These are phyloP conservation scores for Erythrophleum fordii DNA, from an alignment of 306 rosid genomes.

Conservation along the genomic window DNA sequence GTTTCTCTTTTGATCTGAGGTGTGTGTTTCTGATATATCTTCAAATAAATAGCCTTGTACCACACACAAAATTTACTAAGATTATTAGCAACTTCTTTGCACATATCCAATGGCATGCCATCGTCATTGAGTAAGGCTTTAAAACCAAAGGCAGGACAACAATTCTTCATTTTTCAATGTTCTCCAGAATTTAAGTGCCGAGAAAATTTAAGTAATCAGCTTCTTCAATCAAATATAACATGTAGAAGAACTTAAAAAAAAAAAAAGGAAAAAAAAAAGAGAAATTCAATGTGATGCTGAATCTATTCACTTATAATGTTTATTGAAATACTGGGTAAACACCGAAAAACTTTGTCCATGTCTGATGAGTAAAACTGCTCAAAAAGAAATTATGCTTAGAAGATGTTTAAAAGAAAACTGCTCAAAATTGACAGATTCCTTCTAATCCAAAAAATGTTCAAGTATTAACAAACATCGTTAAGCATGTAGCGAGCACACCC, in stretches of 20 bases:
- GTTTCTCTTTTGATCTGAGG: neutral
- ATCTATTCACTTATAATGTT: neutral
- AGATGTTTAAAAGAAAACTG: neutral
- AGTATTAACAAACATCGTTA: neutral
- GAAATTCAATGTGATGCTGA: neutral
- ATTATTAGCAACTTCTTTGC: neutral
- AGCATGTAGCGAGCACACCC: slow-evolving; percentile 4
- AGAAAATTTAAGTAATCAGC: neutral
- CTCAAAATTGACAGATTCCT: slow-evolving; percentile 7
- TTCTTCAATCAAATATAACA: neutral
- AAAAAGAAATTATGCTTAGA: neutral
- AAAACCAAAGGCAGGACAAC: neutral
- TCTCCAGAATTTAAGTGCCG: neutral
- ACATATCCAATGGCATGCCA: no score
- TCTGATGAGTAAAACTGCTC: neutral
- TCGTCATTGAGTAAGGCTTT: no score
- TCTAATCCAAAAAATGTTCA: slow-evolving; percentile 19
- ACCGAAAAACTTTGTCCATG: no score
- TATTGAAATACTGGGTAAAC: no score
- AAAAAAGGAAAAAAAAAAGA: no score
- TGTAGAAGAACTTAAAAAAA: neutral
- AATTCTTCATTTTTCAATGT: neutral
- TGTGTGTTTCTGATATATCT: neutral
- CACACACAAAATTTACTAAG: neutral
- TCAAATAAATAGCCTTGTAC: neutral